phyloP scores from a whole-genome alignment of 2,329 filamentous ascomycete genomes.

The Aschersonia sp. region DNA sequence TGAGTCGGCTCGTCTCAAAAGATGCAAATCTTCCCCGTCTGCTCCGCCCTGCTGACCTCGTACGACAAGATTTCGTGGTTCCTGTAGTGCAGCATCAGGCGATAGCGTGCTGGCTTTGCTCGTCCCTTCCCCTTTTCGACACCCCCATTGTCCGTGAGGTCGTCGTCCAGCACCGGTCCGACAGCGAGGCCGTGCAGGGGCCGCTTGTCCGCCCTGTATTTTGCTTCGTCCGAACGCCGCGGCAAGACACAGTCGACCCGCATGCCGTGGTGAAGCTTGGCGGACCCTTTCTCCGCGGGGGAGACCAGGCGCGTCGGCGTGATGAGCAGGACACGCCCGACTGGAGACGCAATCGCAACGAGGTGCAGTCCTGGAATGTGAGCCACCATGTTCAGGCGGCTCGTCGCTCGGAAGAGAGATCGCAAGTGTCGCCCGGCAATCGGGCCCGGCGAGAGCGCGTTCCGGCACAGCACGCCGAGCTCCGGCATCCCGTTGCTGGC shows the following conservation, averaged over 20 bases:
- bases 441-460: slow-evolving; percentile 13
- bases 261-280: slow-evolving; percentile 25
- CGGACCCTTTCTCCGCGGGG: slow-evolving; percentile 8
- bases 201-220: slow-evolving; percentile 25
- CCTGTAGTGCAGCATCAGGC: slow-evolving; percentile 57
- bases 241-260: slow-evolving; percentile 40
- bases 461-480: slow-evolving; percentile 16
- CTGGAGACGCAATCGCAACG: slow-evolving; percentile 51
- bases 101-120: slow-evolving; percentile 35
- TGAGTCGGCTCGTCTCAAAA: too few species aligned
- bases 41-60: slow-evolving; percentile 37
- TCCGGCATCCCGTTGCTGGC: slow-evolving; percentile 8
- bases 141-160: slow-evolving; percentile 7
- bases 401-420: slow-evolving; percentile 18
- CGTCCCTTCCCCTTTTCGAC: slow-evolving; percentile 6
- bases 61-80: slow-evolving; percentile 59
- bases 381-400: slow-evolving; percentile 40
- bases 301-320: slow-evolving; percentile 29
- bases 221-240: slow-evolving; percentile 28
- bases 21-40: slow-evolving; percentile 20
- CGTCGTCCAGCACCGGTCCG: slow-evolving; percentile 41
- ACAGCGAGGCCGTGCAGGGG: slow-evolving; percentile 54
- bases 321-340: slow-evolving; percentile 49
- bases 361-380: slow-evolving; percentile 58
- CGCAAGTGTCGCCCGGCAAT: slow-evolving; percentile 5